Conservation (phyloP, 352 stramenopile species). For the Aphanomyces invadans region DNA sequence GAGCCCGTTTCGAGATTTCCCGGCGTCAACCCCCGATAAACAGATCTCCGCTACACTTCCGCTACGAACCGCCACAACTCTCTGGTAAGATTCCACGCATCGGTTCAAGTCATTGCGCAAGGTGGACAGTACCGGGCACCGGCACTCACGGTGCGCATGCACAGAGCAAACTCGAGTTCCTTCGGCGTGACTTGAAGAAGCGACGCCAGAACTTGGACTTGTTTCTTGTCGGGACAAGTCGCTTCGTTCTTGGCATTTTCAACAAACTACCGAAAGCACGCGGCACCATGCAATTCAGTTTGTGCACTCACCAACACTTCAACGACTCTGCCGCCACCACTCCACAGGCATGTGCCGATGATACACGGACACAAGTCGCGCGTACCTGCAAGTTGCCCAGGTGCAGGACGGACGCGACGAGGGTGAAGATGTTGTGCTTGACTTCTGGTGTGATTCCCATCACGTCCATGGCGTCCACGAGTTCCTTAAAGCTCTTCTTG, state of each 20-base stretch:
- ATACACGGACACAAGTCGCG: conserved; percentile 23
- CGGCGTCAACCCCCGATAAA: conserved; percentile 67
- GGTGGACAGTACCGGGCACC: conserved; percentile 39
- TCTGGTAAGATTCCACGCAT: too few species aligned
- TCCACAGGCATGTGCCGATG: too few species aligned
- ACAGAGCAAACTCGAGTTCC: conserved; percentile 85
- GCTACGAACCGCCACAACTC: neutral
- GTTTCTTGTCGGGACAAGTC: conserved; percentile 50
- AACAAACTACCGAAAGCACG: conserved; percentile 75
- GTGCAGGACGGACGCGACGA: conserved; percentile 96
- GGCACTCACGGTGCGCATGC: conserved; percentile 81
- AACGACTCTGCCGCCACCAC: too few species aligned
- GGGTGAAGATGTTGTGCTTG: conserved; percentile 90
- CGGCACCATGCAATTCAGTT: too few species aligned
- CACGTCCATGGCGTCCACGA: conserved; percentile 88
- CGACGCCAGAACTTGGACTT: conserved; percentile 65
- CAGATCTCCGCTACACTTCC: conserved; percentile 81
- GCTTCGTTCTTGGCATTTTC: conserved; percentile 83
- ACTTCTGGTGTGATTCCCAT: conserved; percentile 85
- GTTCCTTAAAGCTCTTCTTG: conserved; percentile 91
- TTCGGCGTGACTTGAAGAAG: conserved; percentile 78
- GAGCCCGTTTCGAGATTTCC: conserved; percentile 90
- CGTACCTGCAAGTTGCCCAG: conserved; percentile 93
- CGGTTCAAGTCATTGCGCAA: too few species aligned
- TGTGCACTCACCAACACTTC: conserved; percentile 26